phyloP scores from a whole-genome alignment of 177 flowering plant genomes.

The Tripterygium wilfordii region DNA sequence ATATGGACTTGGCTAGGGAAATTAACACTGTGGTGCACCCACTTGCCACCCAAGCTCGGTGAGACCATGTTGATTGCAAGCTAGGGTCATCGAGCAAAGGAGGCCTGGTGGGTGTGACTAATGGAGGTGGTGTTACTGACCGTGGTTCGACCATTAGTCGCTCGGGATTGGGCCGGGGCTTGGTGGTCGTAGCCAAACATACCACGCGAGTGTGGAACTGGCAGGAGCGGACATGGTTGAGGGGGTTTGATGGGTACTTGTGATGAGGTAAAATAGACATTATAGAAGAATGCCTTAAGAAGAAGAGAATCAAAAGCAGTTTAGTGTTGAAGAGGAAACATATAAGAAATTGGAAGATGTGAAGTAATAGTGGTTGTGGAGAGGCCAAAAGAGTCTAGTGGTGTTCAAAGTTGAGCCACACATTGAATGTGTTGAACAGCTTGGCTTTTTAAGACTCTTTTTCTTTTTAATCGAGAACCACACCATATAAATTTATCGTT shows the following conservation, averaged over 20 bases:
- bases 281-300: no score
- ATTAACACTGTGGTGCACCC: conserved; percentile 59
- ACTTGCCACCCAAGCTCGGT: conserved; percentile 70
- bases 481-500: no score
- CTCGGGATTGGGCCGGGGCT: neutral
- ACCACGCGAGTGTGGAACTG: neutral
- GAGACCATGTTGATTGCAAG: conserved; percentile 66
- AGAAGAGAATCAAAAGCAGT: no score
- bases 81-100: conserved; percentile 29
- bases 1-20: conserved; percentile 44
- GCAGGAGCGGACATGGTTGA: conserved; percentile 4
- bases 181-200: conserved; percentile 14
- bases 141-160: conserved; percentile 5
- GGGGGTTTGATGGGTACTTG: conserved; percentile 13
- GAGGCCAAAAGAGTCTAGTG: no score
- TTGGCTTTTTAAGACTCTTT: no score
- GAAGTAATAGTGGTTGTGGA: no score
- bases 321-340: no score
- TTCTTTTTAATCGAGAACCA: no score
- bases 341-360: no score
- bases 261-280: conserved; percentile 40
- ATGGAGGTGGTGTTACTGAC: neutral
- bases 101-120: neutral
- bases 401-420: no score
- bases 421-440: no score